Evolutionary conservation across 148 eudicot genomes (phyloP), one percentile per base, ranked within the genome.

Genomic region (Selenicereus undatus): DNA sequence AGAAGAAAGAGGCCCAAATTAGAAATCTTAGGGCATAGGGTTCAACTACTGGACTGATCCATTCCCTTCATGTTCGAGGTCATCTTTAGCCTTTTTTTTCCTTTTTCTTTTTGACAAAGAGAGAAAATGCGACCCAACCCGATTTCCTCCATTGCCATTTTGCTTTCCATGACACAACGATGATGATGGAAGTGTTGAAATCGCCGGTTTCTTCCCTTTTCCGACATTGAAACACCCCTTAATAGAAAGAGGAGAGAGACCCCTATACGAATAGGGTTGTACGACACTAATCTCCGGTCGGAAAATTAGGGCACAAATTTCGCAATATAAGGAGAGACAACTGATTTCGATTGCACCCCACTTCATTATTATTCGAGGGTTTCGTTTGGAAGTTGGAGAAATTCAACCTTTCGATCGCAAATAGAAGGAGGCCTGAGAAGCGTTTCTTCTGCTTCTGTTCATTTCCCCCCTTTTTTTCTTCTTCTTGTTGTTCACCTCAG

Each of bases 291-390:
- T 18, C 27, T 39, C 51, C 26, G 56, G 30, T 75, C n/a, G 22
- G 20, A 11, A 75, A 39, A 51, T 75, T 75, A 75, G 77, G 77
- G 77, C 77, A 50, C 64, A 75, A 27, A 50, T 66, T 66, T 64
- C 69, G 11, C 65, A 20, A 7, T 7, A 7, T 6, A 39, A 39
- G 43, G 22, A 56, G 62, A 56, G 62, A 16, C 20, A 64, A 64
- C 27, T 64, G 68, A 64, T 24, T 64, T 64, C 13, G 27, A 64
- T 64, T 64, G 8, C 68, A 64, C 62, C 62, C 68, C 68, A 24
- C 27, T 64, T 64, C 29, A 64, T 64, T 64, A 7, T 22, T 60
- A n/a, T 35, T 6, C 42, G 39, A 48, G 29, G 52, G 11, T 48
- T 48, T 48, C 17, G 4, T 24, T 24, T 73, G 29, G 4, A 45